Evolutionary conservation across 192 early-diverging fungal species (phyloP).

Genomic region (Oehlia diaphana): DNA sequence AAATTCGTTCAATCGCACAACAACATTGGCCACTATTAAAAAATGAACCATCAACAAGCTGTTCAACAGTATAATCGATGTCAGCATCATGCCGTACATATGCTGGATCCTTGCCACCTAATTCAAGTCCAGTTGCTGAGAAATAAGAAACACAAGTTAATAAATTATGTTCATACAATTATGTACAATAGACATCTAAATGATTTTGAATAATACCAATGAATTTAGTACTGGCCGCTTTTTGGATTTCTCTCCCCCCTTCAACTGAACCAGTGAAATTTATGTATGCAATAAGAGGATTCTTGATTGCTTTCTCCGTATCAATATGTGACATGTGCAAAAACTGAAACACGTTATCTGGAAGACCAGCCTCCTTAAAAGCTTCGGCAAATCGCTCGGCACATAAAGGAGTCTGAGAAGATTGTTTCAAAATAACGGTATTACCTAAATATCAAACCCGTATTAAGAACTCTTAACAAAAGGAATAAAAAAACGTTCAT

Average conservation of each 20-base stretch:
- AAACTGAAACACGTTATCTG: conserved; percentile 64
- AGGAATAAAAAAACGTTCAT: not conserved
- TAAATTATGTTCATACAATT: not conserved
- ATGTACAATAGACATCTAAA: not conserved
- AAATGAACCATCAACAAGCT: conserved; percentile 77
- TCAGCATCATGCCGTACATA: conserved; percentile 76
- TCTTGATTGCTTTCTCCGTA: conserved; percentile 50
- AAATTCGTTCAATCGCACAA: conserved; percentile 77
- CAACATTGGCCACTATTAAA: conserved; percentile 85
- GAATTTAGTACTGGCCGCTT: conserved; percentile 54
- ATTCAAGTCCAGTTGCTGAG: conserved; percentile 68
- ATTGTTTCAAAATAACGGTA: conserved; percentile 74
- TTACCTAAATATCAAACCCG: conserved; percentile 35
- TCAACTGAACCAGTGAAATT: conserved; percentile 80
- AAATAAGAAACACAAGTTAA: not conserved
- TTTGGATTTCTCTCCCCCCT: conserved; percentile 65
- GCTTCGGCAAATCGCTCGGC: conserved; percentile 68
- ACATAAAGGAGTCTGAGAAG: conserved; percentile 77
- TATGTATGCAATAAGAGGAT: conserved; percentile 64
- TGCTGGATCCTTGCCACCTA: conserved; percentile 86
- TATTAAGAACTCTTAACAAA: not conserved
- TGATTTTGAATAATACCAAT: conserved; percentile 46
- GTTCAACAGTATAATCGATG: conserved; percentile 69
- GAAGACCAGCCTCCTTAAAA: conserved; percentile 68
- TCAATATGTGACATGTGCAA: conserved; percentile 52